Evolutionary conservation across 1,284 basidiomycete genomes (phyloP).

Genomic region (Ceratobasidium sp.): DNA sequence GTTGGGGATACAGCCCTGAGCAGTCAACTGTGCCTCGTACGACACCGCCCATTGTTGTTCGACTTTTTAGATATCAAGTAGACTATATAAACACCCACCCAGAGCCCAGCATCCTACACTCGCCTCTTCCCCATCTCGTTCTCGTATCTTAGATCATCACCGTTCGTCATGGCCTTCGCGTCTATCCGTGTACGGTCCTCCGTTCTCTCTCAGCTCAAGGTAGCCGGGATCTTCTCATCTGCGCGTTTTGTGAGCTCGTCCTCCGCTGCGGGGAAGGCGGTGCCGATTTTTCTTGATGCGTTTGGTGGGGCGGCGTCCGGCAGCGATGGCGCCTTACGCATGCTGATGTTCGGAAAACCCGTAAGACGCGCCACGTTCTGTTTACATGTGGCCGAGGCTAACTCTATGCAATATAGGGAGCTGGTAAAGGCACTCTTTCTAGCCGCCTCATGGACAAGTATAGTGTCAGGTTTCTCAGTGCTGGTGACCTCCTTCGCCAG

Average conservation of each 20-base stretch:
- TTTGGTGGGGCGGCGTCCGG: slow-evolving; percentile 7
- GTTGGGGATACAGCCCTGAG: slow-evolving; percentile 31
- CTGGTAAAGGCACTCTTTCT: slow-evolving; percentile 71
- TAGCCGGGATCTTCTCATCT: slow-evolving; percentile 22
- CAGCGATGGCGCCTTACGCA: slow-evolving; percentile 62
- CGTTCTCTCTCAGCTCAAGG: slow-evolving; percentile 20
- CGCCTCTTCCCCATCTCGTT: slow-evolving; percentile 9
- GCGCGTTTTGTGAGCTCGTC: slow-evolving; percentile 42
- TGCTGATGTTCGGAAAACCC: slow-evolving; percentile 86
- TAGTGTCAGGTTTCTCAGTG: slow-evolving; percentile 77
- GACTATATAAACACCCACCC: slow-evolving; percentile 8
- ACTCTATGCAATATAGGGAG: slow-evolving; percentile 45
- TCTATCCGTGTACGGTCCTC: slow-evolving; percentile 33
- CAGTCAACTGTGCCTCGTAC: slow-evolving; percentile 14
- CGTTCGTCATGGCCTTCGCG: slow-evolving; percentile 30
- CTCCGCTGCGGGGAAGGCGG: slow-evolving; percentile 24
- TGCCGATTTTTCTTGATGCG: slow-evolving; percentile 40
- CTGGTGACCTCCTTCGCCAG: slow-evolving; percentile 81
- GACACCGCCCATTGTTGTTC: slow-evolving; percentile 30
- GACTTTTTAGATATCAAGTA: slow-evolving; percentile 5
- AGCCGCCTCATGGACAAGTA: slow-evolving; percentile 78
- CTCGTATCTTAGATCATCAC: slow-evolving; percentile 23
- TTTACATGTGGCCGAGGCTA: not conserved
- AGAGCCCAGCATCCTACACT: slow-evolving; percentile 6
- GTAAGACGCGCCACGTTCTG: slow-evolving; percentile 57